Evolutionary conservation across 2,329 filamentous ascomycete species (phyloP).

Genomic region (Colletotrichum lindemuthianum): DNA sequence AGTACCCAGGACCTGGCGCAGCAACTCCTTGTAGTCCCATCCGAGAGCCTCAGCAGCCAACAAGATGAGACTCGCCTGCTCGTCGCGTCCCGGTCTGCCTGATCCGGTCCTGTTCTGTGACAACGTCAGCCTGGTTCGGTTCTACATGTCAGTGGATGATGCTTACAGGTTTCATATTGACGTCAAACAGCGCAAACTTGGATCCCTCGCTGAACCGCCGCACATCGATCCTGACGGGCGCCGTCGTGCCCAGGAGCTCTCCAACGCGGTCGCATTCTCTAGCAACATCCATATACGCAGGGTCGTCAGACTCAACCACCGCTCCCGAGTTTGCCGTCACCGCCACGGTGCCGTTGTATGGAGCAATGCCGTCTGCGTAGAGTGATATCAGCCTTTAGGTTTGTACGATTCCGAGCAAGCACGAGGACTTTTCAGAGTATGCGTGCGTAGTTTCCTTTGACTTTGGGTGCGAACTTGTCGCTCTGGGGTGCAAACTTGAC

Average conservation of each 20-base stretch:
- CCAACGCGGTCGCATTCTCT: constrained; percentile 53
- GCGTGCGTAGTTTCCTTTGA: constrained; percentile 57
- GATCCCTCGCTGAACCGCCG: constrained; percentile 48
- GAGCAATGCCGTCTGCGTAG: constrained; percentile 51
- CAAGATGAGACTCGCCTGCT: constrained; percentile 58
- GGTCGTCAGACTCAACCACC: constrained; percentile 44
- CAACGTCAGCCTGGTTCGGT: accelerated
- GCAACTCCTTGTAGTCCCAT: constrained; percentile 53
- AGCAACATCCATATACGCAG: constrained; percentile 45
- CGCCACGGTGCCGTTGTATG: constrained; percentile 59
- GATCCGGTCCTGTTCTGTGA: constrained; percentile 49
- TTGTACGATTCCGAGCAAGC: too few species aligned
- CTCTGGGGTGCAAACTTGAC: constrained; percentile 60
- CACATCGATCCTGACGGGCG: constrained; percentile 58
- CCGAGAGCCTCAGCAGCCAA: constrained; percentile 52
- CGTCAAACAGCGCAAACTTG: constrained; percentile 58
- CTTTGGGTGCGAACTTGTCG: constrained; percentile 55
- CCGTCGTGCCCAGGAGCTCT: constrained; percentile 49
- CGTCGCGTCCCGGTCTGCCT: constrained; percentile 56
- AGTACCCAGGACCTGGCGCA: constrained; percentile 47
- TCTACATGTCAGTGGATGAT: accelerated
- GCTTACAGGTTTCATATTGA: constrained; percentile 63
- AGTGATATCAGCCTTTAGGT: too few species aligned
- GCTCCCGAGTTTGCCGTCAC: constrained; percentile 57
- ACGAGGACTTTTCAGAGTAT: too few species aligned